phyloP scores from a whole-genome alignment of 1,139 yeast species.

The Geotrichum klebahnii region DNA sequence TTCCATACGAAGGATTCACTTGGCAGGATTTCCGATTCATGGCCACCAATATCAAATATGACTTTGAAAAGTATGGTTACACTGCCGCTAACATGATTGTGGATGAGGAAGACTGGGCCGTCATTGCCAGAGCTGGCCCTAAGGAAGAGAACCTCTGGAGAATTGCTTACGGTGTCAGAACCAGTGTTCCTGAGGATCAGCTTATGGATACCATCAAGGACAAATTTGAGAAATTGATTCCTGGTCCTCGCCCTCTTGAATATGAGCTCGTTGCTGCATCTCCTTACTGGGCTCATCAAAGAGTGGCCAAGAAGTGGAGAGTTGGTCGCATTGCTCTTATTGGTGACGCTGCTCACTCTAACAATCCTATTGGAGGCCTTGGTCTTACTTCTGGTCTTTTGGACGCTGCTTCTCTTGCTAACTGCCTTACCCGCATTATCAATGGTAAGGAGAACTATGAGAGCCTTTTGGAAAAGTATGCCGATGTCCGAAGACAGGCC shows the following conservation, averaged over 20 bases:
- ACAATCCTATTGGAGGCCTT: neutral
- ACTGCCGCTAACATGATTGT: constrained; percentile 3
- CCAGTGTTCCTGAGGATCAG: neutral
- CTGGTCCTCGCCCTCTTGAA: neutral
- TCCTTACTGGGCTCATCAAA: constrained; percentile 1
- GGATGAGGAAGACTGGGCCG: constrained; percentile 1
- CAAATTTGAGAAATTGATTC: neutral
- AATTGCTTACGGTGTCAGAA: neutral
- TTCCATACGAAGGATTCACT: constrained; percentile 1
- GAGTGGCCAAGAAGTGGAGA: neutral
- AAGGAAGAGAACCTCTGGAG: constrained; percentile 4
- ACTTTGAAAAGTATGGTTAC: constrained; percentile 2
- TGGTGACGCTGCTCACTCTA: neutral
- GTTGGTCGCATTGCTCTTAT: neutral
- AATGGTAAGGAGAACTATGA: neutral
- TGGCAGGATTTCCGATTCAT: constrained; percentile 1
- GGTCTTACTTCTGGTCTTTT: neutral
- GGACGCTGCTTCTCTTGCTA: neutral
- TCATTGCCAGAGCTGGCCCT: neutral
- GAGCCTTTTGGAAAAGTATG: neutral
- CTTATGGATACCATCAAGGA: neutral
- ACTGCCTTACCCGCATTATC: neutral
- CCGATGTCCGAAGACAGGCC: neutral
- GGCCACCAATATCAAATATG: constrained; percentile 1
- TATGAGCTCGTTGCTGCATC: constrained; percentile 1